phyloP scores from a whole-genome alignment of 2,329 filamentous ascomycete genomes.

The Colletotrichum somersetense region DNA sequence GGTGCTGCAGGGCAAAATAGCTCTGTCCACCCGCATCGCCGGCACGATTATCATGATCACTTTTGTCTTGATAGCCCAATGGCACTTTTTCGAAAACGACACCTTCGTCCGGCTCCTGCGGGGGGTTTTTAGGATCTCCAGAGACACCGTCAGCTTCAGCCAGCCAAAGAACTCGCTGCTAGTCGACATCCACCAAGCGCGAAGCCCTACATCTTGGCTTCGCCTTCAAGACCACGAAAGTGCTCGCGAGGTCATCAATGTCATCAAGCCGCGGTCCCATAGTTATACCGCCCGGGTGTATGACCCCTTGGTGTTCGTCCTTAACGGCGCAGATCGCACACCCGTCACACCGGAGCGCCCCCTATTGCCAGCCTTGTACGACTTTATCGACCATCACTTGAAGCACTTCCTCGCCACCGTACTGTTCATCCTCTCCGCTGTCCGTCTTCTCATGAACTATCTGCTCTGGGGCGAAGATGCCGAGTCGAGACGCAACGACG shows the following conservation, averaged over 20 bases:
- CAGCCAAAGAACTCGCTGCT: conserved; percentile 56
- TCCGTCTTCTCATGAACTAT: conserved; percentile 80
- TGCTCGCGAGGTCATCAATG: conserved; percentile 80
- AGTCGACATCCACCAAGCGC: conserved; percentile 77
- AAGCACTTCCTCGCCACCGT: conserved; percentile 72
- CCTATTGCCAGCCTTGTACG: conserved; percentile 71
- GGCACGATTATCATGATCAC: conserved; percentile 80
- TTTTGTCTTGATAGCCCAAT: conserved; percentile 80
- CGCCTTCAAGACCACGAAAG: conserved; percentile 83
- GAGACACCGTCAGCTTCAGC: conserved; percentile 45
- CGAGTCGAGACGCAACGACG: conserved; percentile 59
- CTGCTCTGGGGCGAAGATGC: conserved; percentile 75
- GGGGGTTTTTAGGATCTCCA: conserved; percentile 50
- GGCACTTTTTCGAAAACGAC: conserved; percentile 79
- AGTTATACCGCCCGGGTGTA: conserved; percentile 81
- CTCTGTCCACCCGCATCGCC: conserved; percentile 79
- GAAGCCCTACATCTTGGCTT: conserved; percentile 83
- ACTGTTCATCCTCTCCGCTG: conserved; percentile 71
- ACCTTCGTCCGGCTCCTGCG: conserved; percentile 55
- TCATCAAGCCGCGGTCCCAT: conserved; percentile 78
- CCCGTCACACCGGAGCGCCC: conserved; percentile 63
- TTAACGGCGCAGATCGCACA: conserved; percentile 76
- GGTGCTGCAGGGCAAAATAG: conserved; percentile 72
- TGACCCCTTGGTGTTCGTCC: conserved; percentile 79
- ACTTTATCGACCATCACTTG: conserved; percentile 74